These are phyloP conservation scores for Alternaria burnsii DNA, from an alignment of 2,329 filamentous ascomycete genomes.

Conservation along the genomic window DNA sequence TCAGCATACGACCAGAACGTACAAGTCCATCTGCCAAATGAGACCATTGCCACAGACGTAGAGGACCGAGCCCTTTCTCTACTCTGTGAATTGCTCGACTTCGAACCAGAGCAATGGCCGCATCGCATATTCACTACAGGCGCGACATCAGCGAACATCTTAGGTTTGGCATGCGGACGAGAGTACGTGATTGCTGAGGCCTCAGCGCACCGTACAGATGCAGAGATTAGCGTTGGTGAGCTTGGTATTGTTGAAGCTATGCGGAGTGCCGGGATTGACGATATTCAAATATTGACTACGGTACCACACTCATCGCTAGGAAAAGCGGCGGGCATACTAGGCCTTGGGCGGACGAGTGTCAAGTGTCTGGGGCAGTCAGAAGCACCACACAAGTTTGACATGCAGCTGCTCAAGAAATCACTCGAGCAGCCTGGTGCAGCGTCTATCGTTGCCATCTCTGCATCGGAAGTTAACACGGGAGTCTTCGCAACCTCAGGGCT, in stretches of 20 bases:
- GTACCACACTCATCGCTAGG: slow-evolving; percentile 82
- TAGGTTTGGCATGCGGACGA: slow-evolving; percentile 74
- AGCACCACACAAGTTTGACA: slow-evolving; percentile 74
- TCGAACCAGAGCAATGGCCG: slow-evolving; percentile 67
- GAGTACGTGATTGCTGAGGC: slow-evolving; percentile 68
- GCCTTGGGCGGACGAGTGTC: slow-evolving; percentile 75
- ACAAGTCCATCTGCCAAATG: slow-evolving; percentile 78
- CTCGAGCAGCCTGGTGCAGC: slow-evolving; percentile 64
- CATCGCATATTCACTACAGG: slow-evolving; percentile 85
- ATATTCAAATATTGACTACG: slow-evolving; percentile 81
- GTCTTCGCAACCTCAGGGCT: slow-evolving; percentile 71
- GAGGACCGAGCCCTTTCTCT: slow-evolving; percentile 77
- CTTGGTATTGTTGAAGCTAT: slow-evolving; percentile 75
- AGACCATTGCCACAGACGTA: slow-evolving; percentile 78
- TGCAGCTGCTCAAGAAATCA: slow-evolving; percentile 69
- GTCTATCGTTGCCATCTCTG: slow-evolving; percentile 82
- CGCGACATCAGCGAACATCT: slow-evolving; percentile 70
- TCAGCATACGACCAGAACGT: slow-evolving; percentile 84
- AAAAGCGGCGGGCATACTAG: slow-evolving; percentile 84
- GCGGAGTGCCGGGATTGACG: slow-evolving; percentile 66
- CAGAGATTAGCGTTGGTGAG: slow-evolving; percentile 65
- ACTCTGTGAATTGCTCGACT: slow-evolving; percentile 70
- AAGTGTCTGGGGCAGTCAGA: slow-evolving; percentile 64
- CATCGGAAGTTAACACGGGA: slow-evolving; percentile 90
- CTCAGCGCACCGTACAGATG: slow-evolving; percentile 46